Percentiles rank a stretch among this genome's conserved stretches.
These are phyloP conservation scores for Podila clonocystis DNA, from an alignment of 192 early-diverging fungal species.

Conservation along the genomic window DNA sequence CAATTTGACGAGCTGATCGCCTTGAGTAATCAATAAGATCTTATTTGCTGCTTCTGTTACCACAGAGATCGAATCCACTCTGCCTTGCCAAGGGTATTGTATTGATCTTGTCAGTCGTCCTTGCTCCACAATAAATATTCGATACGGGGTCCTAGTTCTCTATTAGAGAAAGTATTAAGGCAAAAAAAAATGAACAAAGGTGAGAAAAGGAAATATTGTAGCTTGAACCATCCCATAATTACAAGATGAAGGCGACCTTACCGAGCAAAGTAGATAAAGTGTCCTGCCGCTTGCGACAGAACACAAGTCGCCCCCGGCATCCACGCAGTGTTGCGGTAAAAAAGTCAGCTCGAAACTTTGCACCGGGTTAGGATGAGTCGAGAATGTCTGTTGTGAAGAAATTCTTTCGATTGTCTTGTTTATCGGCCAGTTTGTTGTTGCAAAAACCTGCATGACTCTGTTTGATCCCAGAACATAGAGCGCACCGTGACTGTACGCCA, in stretches of 20 bases:
- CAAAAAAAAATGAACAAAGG: background rate
- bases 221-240: background rate
- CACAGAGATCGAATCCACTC: no score
- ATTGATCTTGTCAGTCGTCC: no score
- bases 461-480: background rate
- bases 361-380: background rate
- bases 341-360: background rate
- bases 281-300: background rate
- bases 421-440: background rate
- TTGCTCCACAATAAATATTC: no score
- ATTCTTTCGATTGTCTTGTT: background rate
- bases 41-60: no score
- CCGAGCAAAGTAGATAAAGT: background rate
- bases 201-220: background rate
- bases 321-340: background rate
- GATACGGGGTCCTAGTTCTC: no score
- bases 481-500: background rate
- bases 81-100: no score
- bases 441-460: background rate
- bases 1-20: no score
- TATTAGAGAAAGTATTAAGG: background rate
- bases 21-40: no score
- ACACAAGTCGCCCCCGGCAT: background rate
- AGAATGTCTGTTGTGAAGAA: background rate
- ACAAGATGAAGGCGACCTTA: background rate